These are phyloP conservation scores for Orbilia javanica DNA, from an alignment of 2,329 filamentous ascomycete species.

Conservation along the genomic window DNA sequence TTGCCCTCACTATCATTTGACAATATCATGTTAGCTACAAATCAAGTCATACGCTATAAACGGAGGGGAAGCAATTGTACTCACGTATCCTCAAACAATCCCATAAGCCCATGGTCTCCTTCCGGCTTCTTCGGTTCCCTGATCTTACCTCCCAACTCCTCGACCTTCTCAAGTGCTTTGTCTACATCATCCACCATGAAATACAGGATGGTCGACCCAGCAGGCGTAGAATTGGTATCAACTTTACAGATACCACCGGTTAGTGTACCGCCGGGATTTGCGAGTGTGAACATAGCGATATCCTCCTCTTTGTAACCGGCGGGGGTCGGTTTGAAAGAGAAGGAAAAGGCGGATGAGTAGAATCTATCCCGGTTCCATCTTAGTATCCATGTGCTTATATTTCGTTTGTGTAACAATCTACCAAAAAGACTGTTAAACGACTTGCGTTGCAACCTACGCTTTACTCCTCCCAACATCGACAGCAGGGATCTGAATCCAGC, in stretches of 20 bases:
- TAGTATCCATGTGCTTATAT: too few relatives aligned
- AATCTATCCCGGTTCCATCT: constrained; percentile 17
- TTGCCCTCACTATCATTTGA: constrained; percentile 39
- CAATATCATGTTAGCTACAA: background rate
- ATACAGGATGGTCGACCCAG: constrained; percentile 39
- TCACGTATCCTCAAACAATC: constrained; percentile 54
- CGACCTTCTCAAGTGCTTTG: constrained; percentile 41
- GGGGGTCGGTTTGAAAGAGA: constrained; percentile 44
- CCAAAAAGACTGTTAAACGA: too few relatives aligned
- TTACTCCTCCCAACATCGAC: constrained; percentile 41
- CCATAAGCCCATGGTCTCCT: constrained; percentile 47
- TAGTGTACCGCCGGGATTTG: constrained; percentile 30
- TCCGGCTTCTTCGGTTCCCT: constrained; percentile 52
- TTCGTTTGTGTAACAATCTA: background rate
- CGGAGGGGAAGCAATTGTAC: constrained; percentile 1
- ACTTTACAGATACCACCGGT: constrained; percentile 44
- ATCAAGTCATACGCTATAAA: background rate
- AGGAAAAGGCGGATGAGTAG: constrained; percentile 39
- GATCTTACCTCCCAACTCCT: constrained; percentile 39
- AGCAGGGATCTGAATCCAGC: constrained; percentile 54
- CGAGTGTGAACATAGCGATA: constrained; percentile 43
- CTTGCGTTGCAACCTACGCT: constrained; percentile 36
- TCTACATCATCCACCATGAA: constrained; percentile 56
- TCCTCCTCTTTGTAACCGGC: constrained; percentile 49
- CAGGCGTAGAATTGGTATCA: constrained; percentile 36